Evolutionary conservation across 352 stramenopile genomes (phyloP), one percentile per base, ranked within the genome.

Genomic region (Pythium dissimile): DNA sequence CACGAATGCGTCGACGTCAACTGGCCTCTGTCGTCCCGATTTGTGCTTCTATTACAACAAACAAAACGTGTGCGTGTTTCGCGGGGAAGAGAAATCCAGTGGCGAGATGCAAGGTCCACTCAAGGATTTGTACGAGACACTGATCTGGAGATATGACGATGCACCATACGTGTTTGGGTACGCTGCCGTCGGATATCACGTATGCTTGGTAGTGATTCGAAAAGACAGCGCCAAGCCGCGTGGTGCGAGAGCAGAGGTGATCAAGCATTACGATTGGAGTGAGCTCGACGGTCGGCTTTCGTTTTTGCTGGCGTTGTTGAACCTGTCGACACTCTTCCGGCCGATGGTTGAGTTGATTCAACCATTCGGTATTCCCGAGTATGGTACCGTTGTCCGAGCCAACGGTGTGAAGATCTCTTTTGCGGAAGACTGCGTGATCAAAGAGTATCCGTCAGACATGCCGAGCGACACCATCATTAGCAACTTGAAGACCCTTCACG

Each of bases 141-240:
- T 71, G 18, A 62, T 18, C 2, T 72, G 64, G 59, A 69, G 34
- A 37, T 68, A 63, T 47, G 59, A 60, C 10, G 41, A 9, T 54
- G 64, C 59, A 35, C 58, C 58, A 28, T 69, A 66, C 23, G 24
- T 62, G 46, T 67, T 66, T 52, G 64, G 64, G 2, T 72, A 68
- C 41, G 58, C 64, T 67, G 64, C 64, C 34, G 64, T 64, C 5
- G 48, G 59, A 62, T 35, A 46, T 21, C 35, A 44, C 30, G 38
- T 72, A 34, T 50, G 54, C 32, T 60, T 69, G 59, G 43, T 69
- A 27, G 28, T 42, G 35, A 65, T 65, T 62, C 43, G 21, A 21
- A 65, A 66, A 57, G 45, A 63, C 28, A 4, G 26, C 16, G 39
- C 31, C 44, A 56, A 2, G 5, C 13, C 38, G 20, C 34, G 27